Evolutionary conservation across 1,139 yeast species (phyloP).

Genomic region (Waltiozyma sp.): DNA sequence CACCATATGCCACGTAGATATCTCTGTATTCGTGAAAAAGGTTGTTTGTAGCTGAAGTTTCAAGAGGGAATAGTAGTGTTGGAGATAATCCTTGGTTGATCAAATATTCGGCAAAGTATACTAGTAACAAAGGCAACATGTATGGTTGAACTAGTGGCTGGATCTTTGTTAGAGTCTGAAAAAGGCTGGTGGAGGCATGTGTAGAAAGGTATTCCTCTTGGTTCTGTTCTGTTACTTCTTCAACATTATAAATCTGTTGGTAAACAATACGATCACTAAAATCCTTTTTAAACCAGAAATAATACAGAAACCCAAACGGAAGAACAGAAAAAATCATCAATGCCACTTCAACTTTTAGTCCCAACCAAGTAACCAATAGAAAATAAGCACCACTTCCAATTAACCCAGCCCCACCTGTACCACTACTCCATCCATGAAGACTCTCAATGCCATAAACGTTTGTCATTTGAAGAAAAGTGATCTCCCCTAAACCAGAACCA

Average conservation of each 20-base stretch:
- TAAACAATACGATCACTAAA: neutral
- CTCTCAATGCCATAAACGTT: constrained; percentile 52
- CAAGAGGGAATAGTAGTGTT: constrained; percentile 58
- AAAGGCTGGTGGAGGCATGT: constrained; percentile 3
- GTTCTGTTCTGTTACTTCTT: neutral
- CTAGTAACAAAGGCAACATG: constrained; percentile 75
- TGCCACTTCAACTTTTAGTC: constrained; percentile 32
- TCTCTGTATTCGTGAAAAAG: constrained; percentile 72
- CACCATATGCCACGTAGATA: constrained; percentile 88
- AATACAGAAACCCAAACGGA: constrained; percentile 40
- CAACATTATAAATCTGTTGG: neutral
- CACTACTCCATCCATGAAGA: constrained; percentile 81
- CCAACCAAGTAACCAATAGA: constrained; percentile 42
- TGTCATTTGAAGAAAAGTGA: constrained; percentile 77
- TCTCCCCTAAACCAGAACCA: constrained; percentile 85
- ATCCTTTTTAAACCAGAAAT: constrained; percentile 16
- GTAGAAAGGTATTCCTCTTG: neutral
- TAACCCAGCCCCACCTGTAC: constrained; percentile 93
- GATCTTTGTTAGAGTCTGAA: constrained; percentile 31
- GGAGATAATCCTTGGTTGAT: constrained; percentile 92
- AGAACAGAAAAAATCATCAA: constrained; percentile 35
- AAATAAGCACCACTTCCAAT: constrained; percentile 59
- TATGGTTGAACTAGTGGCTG: constrained; percentile 50
- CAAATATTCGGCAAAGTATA: constrained; percentile 76
- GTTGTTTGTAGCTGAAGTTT: constrained; percentile 32